Evolutionary conservation across 2,329 filamentous ascomycete species (phyloP).

Genomic region (Penicillium glabrum): DNA sequence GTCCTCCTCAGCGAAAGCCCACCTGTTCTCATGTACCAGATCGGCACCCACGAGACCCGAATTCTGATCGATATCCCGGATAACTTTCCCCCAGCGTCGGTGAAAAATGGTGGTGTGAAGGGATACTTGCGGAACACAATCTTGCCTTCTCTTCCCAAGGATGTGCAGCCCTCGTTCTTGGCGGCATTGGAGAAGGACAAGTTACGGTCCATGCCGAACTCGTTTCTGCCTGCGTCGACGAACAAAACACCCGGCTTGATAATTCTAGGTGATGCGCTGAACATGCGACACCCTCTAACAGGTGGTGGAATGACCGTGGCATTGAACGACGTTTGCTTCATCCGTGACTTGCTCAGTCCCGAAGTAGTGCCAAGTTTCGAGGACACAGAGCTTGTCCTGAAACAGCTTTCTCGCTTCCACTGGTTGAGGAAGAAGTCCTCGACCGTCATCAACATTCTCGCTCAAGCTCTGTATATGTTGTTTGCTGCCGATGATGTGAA

Average conservation of each 20-base stretch:
- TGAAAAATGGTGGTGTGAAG: slow-evolving; percentile 77
- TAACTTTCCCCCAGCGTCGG: slow-evolving; percentile 69
- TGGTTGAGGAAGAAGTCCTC: slow-evolving; percentile 81
- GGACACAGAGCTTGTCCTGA: slow-evolving; percentile 64
- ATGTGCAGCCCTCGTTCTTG: slow-evolving; percentile 70
- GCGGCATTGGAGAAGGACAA: slow-evolving; percentile 75
- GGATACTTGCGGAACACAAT: slow-evolving; percentile 78
- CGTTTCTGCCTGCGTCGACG: slow-evolving; percentile 79
- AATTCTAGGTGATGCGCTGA: slow-evolving; percentile 89
- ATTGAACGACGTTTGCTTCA: slow-evolving; percentile 83
- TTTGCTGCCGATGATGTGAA: slow-evolving; percentile 74
- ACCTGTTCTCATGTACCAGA: slow-evolving; percentile 92
- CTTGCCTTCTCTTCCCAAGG: slow-evolving; percentile 71
- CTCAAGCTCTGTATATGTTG: slow-evolving; percentile 85
- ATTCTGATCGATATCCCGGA: slow-evolving; percentile 85
- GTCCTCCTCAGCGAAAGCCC: slow-evolving; percentile 77
- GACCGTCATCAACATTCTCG: slow-evolving; percentile 95
- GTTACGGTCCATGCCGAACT: slow-evolving; percentile 93
- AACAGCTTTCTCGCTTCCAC: slow-evolving; percentile 75
- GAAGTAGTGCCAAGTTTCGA: slow-evolving; percentile 66
- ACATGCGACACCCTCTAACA: slow-evolving; percentile 98
- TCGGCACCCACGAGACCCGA: slow-evolving; percentile 90
- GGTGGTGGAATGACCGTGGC: slow-evolving; percentile 98
- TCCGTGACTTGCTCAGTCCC: slow-evolving; percentile 73
- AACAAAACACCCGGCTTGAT: slow-evolving; percentile 71